A percentile compares a stretch with the other conserved stretches of the same genome.
phyloP scores from a whole-genome alignment of 2,329 filamentous ascomycete species.

The Calonectria pauciramosa region DNA sequence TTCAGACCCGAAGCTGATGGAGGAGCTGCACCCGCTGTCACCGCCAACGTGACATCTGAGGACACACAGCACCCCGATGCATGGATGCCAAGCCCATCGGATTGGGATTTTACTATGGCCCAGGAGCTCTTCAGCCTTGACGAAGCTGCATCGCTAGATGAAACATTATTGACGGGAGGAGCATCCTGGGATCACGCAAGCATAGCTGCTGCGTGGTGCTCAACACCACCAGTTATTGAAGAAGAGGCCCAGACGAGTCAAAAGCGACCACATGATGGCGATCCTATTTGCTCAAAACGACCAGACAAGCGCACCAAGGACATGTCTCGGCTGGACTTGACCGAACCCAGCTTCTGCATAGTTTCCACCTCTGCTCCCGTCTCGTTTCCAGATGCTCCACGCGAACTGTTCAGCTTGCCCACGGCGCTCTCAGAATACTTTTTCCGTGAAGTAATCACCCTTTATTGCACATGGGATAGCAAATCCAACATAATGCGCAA shows the following conservation, averaged over 20 bases:
- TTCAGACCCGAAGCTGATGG: background rate
- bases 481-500: constrained; percentile 38
- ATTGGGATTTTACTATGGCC: constrained; percentile 20
- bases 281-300: background rate
- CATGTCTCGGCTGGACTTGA: background rate
- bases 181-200: background rate
- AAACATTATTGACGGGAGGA: background rate
- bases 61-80: background rate
- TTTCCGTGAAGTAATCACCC: constrained; percentile 38
- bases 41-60: background rate
- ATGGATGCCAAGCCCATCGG: background rate
- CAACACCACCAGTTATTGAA: background rate
- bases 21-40: background rate
- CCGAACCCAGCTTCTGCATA: background rate
- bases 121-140: constrained; percentile 15
- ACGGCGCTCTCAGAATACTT: constrained; percentile 37
- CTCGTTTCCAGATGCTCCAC: background rate
- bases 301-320: background rate
- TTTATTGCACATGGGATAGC: constrained; percentile 41
- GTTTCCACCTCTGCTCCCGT: background rate
- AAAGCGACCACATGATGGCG: background rate
- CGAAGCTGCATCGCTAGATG: background rate
- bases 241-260: background rate
- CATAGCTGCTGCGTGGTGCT: background rate
- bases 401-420: constrained; percentile 28